Evolutionary conservation across 192 early-diverging fungal genomes (phyloP).

Genomic region (Funneliformis mosseae): DNA sequence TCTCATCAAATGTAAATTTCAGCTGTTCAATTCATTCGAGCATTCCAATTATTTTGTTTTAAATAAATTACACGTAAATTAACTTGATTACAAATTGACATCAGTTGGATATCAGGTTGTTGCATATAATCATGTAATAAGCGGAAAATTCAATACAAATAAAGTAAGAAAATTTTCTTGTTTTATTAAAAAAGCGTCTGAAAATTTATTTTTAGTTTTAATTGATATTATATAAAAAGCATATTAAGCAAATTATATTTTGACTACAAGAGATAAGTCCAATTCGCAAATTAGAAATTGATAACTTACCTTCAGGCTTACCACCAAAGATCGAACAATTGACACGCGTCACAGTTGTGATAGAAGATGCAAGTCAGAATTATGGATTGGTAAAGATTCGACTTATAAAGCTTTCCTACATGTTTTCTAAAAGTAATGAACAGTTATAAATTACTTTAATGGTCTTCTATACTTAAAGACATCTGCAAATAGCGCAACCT

Average conservation of each 20-base stretch:
- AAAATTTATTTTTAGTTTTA: not conserved
- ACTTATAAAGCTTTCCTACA: slow-evolving; percentile 1
- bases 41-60: not conserved
- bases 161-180: slow-evolving; percentile 29
- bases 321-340: slow-evolving; percentile 51
- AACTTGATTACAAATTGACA: not conserved
- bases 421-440: not conserved
- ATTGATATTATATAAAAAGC: not conserved
- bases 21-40: not conserved
- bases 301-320: slow-evolving; percentile 19
- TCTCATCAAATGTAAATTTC: slow-evolving; percentile 49
- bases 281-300: slow-evolving; percentile 40
- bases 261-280: slow-evolving; percentile 42
- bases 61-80: not conserved
- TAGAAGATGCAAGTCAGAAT: slow-evolving; percentile 60
- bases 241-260: slow-evolving; percentile 27
- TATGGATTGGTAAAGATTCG: slow-evolving; percentile 53
- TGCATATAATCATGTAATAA: slow-evolving; percentile 54
- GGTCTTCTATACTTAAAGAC: slow-evolving; percentile 36
- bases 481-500: slow-evolving; percentile 36
- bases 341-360: slow-evolving; percentile 58
- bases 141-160: slow-evolving; percentile 48
- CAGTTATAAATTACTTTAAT: not conserved
- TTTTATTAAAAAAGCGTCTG: not conserved
- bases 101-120: slow-evolving; percentile 60